Conservation (phyloP, 2,329 filamentous ascomycete species). For the Verticillium nubilum region DNA sequence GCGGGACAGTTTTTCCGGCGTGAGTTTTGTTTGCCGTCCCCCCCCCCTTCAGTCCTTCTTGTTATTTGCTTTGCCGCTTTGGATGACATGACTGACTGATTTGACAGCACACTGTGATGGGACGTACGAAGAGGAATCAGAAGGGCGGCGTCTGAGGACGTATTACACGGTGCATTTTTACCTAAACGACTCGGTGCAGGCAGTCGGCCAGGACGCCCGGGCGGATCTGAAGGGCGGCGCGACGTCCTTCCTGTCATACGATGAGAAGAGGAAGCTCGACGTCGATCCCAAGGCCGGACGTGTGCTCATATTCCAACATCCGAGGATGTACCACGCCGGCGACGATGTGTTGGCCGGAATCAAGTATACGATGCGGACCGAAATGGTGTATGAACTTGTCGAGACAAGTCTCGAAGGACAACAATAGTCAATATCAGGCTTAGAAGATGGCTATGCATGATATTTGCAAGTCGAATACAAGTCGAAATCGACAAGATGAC, state of each 20-base stretch:
- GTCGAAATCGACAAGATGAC: not conserved
- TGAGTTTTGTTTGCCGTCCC: constrained; percentile 22
- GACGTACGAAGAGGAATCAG: constrained; percentile 45
- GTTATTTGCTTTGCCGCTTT: no score
- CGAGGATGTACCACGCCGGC: constrained; percentile 44
- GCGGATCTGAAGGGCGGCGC: constrained; percentile 44
- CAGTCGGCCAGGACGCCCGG: constrained; percentile 20
- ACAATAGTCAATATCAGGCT: not conserved
- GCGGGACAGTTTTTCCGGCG: constrained; percentile 67
- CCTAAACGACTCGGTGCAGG: constrained; percentile 42
- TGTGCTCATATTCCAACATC: constrained; percentile 57
- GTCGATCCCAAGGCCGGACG: constrained; percentile 51
- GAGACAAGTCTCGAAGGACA: not conserved
- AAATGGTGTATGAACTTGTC: constrained; percentile 39
- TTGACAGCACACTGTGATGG: constrained; percentile 61
- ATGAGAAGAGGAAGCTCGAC: constrained; percentile 38
- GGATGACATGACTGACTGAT: not conserved
- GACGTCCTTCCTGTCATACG: constrained; percentile 45
- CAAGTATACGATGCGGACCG: constrained; percentile 53
- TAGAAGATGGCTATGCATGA: not conserved
- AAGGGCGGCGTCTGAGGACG: constrained; percentile 35
- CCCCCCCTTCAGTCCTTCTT: no score
- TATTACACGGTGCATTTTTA: constrained; percentile 54
- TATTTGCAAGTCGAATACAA: not conserved
- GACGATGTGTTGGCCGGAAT: constrained; percentile 42